phyloP scores from a whole-genome alignment of 768 basidiomycete genomes.

The Suillus fuscotomentosus region DNA sequence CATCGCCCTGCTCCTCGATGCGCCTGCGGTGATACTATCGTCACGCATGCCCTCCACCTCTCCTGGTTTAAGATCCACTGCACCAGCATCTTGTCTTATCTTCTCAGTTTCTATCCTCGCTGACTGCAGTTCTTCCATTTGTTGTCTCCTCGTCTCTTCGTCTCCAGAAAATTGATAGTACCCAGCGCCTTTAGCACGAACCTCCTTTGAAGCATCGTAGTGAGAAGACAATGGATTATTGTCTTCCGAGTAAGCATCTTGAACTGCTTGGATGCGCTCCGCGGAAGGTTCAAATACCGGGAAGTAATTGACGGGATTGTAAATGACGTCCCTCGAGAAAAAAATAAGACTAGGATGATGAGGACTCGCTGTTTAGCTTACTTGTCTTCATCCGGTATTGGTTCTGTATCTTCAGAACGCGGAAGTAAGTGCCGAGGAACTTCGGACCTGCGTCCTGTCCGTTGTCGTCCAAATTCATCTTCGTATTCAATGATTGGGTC shows the following conservation, averaged over 20 bases:
- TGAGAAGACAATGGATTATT: slow-evolving; percentile 72
- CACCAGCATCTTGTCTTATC: slow-evolving; percentile 57
- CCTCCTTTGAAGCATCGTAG: slow-evolving; percentile 81
- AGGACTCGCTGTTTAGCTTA: slow-evolving; percentile 29
- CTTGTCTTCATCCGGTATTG: slow-evolving; percentile 52
- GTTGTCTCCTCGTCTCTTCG: slow-evolving; percentile 69
- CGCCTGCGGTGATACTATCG: slow-evolving; percentile 21
- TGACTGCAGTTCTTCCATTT: slow-evolving; percentile 80
- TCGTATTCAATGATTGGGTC: slow-evolving; percentile 84
- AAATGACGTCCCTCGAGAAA: slow-evolving; percentile 53
- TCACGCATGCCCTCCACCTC: slow-evolving; percentile 75
- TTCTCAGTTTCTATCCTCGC: slow-evolving; percentile 71
- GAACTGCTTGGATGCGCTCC: slow-evolving; percentile 75
- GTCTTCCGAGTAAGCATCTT: slow-evolving; percentile 61
- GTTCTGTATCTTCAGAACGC: slow-evolving; percentile 41
- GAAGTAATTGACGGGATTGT: slow-evolving; percentile 82
- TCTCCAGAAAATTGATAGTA: slow-evolving; percentile 91
- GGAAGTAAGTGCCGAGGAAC: slow-evolving; percentile 66
- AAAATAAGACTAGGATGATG: neutral
- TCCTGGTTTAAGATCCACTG: slow-evolving; percentile 61
- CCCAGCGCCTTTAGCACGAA: slow-evolving; percentile 85
- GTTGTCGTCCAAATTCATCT: slow-evolving; percentile 82
- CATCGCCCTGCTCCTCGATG: slow-evolving; percentile 45
- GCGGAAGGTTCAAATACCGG: slow-evolving; percentile 85
- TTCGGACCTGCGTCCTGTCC: slow-evolving; percentile 70